Evolutionary conservation across 2,329 filamentous ascomycete species (phyloP).

Genomic region (Pyrenophora teres): DNA sequence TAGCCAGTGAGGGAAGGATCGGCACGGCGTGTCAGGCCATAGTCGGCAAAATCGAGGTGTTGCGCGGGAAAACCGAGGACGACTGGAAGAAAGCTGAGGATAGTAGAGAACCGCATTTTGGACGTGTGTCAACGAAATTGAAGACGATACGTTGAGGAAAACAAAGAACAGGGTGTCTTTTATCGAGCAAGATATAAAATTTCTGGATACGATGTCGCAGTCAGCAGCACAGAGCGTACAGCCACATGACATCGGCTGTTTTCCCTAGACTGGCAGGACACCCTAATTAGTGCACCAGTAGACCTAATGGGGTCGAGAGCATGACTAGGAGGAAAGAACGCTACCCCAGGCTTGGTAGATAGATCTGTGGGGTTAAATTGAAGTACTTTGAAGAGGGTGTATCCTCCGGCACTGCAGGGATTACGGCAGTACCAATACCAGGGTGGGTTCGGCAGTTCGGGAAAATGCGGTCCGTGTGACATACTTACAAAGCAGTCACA

Average conservation of each 20-base stretch:
- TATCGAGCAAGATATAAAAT: no score
- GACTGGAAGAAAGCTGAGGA: constrained; percentile 12
- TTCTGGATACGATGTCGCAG: no score
- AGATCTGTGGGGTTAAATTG: constrained; percentile 13
- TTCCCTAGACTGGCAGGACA: not conserved
- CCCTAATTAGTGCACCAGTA: not conserved
- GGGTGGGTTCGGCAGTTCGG: constrained; percentile 13
- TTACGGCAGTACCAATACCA: no score
- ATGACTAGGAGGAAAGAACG: not conserved
- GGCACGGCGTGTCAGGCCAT: constrained; percentile 26
- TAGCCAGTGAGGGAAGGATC: constrained; percentile 55
- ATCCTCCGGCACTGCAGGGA: not conserved
- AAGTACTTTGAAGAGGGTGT: constrained; percentile 2
- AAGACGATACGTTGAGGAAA: not conserved
- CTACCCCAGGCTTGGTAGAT: not conserved
- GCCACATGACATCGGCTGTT: not conserved
- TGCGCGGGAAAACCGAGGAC: constrained; percentile 23
- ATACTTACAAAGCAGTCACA: no score
- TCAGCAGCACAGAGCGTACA: not conserved
- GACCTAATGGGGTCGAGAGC: not conserved
- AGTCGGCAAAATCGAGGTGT: constrained; percentile 27
- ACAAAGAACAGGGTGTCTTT: no score
- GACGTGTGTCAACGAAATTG: not conserved
- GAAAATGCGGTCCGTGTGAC: not conserved
- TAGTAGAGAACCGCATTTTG: constrained; percentile 23